Evolutionary conservation across 345 rosid species (phyloP).

Genomic region (Mangifera indica): DNA sequence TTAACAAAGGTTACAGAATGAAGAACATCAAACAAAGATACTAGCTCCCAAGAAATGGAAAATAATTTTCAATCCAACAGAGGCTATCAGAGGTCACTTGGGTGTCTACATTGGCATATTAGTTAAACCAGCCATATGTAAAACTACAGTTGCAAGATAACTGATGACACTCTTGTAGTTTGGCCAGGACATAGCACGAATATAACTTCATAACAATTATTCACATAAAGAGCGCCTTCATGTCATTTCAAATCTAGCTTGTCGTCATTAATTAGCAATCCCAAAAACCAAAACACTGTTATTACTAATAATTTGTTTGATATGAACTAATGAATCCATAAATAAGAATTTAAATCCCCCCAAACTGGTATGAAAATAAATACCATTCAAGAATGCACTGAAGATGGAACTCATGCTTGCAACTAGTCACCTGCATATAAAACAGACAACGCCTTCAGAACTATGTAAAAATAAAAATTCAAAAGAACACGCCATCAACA

Average conservation of each 20-base stretch:
- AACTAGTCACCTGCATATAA: conserved; percentile 64
- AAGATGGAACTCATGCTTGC: conserved; percentile 98
- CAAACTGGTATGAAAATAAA: conserved; percentile 6
- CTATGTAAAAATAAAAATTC: conserved; percentile 6
- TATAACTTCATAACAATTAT: neutral
- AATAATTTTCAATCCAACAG: neutral
- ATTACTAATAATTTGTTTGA: neutral
- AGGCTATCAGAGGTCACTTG: neutral
- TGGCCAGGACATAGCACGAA: neutral
- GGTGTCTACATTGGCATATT: neutral
- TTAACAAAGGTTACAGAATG: neutral
- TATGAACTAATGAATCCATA: too few relatives aligned
- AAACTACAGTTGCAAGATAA: neutral
- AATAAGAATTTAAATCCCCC: neutral
- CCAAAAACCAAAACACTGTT: neutral
- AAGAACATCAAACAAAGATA: neutral
- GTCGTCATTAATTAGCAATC: neutral
- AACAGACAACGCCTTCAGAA: neutral
- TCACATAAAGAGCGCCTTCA: neutral
- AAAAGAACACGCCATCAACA: neutral
- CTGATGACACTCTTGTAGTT: neutral
- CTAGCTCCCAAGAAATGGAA: neutral
- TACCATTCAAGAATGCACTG: conserved; percentile 99
- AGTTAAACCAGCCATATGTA: neutral
- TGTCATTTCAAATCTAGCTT: neutral